phyloP scores from a whole-genome alignment of 345 rosid species.

The Hypericum perforatum region DNA sequence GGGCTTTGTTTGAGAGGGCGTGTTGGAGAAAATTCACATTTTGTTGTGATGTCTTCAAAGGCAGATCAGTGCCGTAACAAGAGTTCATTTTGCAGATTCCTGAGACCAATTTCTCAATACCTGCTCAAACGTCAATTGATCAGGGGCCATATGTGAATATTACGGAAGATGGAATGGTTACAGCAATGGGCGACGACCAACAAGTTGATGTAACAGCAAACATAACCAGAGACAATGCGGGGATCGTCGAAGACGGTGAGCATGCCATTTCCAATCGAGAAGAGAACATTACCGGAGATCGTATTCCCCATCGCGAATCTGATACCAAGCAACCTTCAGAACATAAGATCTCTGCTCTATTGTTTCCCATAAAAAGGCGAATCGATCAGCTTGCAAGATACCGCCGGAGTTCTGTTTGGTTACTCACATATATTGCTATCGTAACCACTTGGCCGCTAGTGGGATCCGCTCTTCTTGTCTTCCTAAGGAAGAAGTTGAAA shows the following conservation, averaged over 20 bases:
- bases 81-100: constrained; percentile 15
- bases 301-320: neutral
- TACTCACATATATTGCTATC: constrained; percentile 27
- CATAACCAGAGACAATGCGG: neutral
- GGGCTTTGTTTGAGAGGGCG: too few species aligned
- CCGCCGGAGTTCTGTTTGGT: constrained; percentile 29
- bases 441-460: constrained; percentile 35
- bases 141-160: constrained; percentile 31
- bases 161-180: constrained; percentile 30
- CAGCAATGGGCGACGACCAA: constrained; percentile 17
- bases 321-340: constrained; percentile 9
- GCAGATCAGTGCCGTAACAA: too few species aligned
- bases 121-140: constrained; percentile 21
- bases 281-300: constrained; percentile 3
- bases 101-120: constrained; percentile 6
- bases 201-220: constrained; percentile 11
- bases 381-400: constrained; percentile 21
- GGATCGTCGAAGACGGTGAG: constrained; percentile 7
- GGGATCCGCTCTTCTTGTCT: constrained; percentile 25
- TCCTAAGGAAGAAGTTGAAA: constrained; percentile 27
- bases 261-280: constrained; percentile 5
- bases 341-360: constrained; percentile 12
- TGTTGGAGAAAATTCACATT: too few species aligned
- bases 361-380: constrained; percentile 15
- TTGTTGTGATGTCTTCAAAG: too few species aligned